Base-by-base conservation (phyloP, 106 monocot genomes). In the Apostasia shenzhenica region DNA sequence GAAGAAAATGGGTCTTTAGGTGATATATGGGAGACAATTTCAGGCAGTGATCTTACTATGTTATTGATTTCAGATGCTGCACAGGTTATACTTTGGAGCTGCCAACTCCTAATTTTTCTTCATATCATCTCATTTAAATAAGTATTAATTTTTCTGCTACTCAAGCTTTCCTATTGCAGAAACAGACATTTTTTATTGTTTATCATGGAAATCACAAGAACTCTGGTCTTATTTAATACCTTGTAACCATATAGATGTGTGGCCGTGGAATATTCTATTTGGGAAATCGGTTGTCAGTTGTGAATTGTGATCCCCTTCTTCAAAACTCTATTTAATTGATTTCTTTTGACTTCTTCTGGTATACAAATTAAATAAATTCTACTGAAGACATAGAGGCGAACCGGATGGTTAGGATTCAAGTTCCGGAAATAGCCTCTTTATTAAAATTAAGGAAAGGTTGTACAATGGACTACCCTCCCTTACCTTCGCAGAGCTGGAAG, bases 1-100 rank as follows among this genome's bases (percentile, higher is more conserved):
- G 94, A 94, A 90, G 90, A 94, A 77, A 94, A 48, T 84, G 94
- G 94, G 66, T 90, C 90, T 8, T 61, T 94, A 52, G 94, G 94
- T 45, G 94, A 94, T 54, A 94, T 94, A 14, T 91, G 85, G 85
- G 94, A 90, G 73, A 91, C 94, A 54, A 70, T 94, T 49, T 85
- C 90, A 14, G 71, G 77, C 77, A 91, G 90, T 66, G 94, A 94
- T 45, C 87, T 94, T 42, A 40, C 91, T 39, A 62, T 94, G 74
- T 49, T 94, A 57, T 75, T 94, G 77, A 94, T 94, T 75, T 94
- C 94, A 67, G 94, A 94, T 79, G 87, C 94, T 48, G 94, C 90
- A 68, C 90, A 94, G 85, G 94, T 94, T 81, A 67, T 54, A 54
- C 53, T 5, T 5, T 54, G 11, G 53, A 54, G 53, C 53, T 54